phyloP scores from a whole-genome alignment of 768 basidiomycete genomes.

The Boletus edulis region DNA sequence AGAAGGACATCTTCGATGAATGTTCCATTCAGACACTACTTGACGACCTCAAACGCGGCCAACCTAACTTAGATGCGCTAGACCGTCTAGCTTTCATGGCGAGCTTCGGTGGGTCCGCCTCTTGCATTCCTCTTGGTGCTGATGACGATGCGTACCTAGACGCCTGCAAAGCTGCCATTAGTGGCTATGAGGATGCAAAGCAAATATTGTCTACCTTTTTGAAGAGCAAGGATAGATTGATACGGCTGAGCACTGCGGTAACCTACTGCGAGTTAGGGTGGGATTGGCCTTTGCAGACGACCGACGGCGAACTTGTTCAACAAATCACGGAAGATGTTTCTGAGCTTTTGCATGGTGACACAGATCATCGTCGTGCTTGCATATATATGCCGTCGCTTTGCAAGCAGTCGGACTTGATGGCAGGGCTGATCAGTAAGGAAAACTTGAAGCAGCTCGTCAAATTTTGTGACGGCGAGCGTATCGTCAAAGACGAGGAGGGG shows the following conservation, averaged over 20 bases:
- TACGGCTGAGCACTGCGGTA: slow-evolving; percentile 26
- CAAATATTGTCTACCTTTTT: slow-evolving; percentile 14
- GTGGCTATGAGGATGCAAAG: neutral
- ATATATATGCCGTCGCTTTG: slow-evolving; percentile 29
- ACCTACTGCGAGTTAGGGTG: slow-evolving; percentile 26
- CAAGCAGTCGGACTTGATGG: slow-evolving; percentile 14
- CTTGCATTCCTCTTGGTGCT: neutral
- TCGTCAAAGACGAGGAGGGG: slow-evolving; percentile 13
- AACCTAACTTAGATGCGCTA: slow-evolving; percentile 19
- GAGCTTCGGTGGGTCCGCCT: slow-evolving; percentile 21
- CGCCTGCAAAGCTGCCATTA: slow-evolving; percentile 11
- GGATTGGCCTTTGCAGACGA: slow-evolving; percentile 14
- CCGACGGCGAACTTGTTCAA: neutral
- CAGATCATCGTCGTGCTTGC: slow-evolving; percentile 22
- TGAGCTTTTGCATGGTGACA: slow-evolving; percentile 9
- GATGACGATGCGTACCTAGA: slow-evolving; percentile 9
- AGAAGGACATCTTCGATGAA: slow-evolving; percentile 29
- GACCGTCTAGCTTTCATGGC: slow-evolving; percentile 31
- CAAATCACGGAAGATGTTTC: slow-evolving; percentile 11
- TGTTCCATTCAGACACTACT: slow-evolving; percentile 17
- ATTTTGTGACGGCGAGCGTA: slow-evolving; percentile 13
- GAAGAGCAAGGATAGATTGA: slow-evolving; percentile 8
- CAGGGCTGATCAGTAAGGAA: slow-evolving; percentile 11
- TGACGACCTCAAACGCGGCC: slow-evolving; percentile 14
- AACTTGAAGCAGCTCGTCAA: slow-evolving; percentile 20